Conservation (phyloP, 2,329 filamentous ascomycete species). For the Nigrospora osmanthi region DNA sequence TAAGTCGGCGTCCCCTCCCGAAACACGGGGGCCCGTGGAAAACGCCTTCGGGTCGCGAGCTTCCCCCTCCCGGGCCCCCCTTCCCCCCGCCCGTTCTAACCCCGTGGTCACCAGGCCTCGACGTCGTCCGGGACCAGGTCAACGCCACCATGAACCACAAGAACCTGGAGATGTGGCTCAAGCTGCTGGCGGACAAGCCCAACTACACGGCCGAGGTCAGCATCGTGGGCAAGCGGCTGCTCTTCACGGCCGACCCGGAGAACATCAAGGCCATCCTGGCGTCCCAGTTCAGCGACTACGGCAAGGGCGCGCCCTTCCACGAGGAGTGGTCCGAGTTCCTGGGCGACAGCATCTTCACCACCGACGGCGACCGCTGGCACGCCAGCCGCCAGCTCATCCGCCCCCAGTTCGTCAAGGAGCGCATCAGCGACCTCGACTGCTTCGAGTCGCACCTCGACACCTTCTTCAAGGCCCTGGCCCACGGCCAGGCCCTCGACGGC, state of each 20-base stretch:
- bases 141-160: slow-evolving; percentile 40
- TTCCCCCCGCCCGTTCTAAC: no score
- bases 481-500: slow-evolving; percentile 48
- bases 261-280: slow-evolving; percentile 91
- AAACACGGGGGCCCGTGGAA: neutral
- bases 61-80: neutral
- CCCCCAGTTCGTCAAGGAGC: slow-evolving; percentile 80
- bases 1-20: slow-evolving; percentile 17
- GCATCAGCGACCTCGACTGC: slow-evolving; percentile 71
- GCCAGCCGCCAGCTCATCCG: slow-evolving; percentile 72
- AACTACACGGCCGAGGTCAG: slow-evolving; percentile 54
- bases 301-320: slow-evolving; percentile 72
- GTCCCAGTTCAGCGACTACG: slow-evolving; percentile 77
- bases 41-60: neutral
- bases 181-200: slow-evolving; percentile 34
- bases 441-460: slow-evolving; percentile 74
- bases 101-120: slow-evolving; percentile 43
- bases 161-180: slow-evolving; percentile 55
- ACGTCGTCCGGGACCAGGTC: slow-evolving; percentile 54
- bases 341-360: slow-evolving; percentile 70
- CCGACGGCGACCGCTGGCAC: slow-evolving; percentile 75
- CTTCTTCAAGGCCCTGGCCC: slow-evolving; percentile 61
- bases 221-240: slow-evolving; percentile 46
- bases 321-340: slow-evolving; percentile 68
- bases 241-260: slow-evolving; percentile 76